Evolutionary conservation across 1,284 basidiomycete species (phyloP).

Genomic region (Ceratobasidium sp.): DNA sequence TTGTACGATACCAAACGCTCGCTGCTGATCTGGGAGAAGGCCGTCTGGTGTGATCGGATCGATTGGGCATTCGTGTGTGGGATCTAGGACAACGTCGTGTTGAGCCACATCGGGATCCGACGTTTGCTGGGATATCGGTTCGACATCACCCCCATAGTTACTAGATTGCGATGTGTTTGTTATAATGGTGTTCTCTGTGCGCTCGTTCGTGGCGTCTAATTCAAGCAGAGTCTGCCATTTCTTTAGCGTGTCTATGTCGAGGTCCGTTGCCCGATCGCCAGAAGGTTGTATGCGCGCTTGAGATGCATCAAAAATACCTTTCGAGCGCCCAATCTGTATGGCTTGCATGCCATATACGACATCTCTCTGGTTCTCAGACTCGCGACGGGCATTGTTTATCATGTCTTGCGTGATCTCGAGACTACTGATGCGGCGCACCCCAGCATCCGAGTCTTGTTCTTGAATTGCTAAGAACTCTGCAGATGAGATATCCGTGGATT

Average conservation of each 20-base stretch:
- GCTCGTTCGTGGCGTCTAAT: no score
- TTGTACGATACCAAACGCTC: slow-evolving; percentile 33
- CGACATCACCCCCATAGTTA: not conserved
- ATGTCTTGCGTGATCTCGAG: not conserved
- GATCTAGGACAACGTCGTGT: no score
- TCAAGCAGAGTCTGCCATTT: not conserved
- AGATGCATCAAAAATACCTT: not conserved
- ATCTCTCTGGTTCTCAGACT: not conserved
- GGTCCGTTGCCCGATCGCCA: not conserved
- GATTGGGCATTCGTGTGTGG: not conserved
- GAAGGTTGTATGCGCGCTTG: not conserved
- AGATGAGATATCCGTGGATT: not conserved
- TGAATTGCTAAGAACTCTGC: not conserved
- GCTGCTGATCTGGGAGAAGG: slow-evolving; percentile 10
- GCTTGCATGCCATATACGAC: slow-evolving; percentile 9
- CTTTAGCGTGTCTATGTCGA: not conserved
- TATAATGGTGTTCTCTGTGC: no score
- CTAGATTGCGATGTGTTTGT: no score
- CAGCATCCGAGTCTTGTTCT: no score
- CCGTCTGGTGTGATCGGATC: not conserved
- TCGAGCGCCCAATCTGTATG: not conserved
- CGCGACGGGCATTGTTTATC: not conserved
- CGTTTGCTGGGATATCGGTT: not conserved
- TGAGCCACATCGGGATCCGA: not conserved
- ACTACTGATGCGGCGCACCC: not conserved